Evolutionary conservation across 257 asterid species (phyloP).

Genomic region (Scutellaria baicalensis): DNA sequence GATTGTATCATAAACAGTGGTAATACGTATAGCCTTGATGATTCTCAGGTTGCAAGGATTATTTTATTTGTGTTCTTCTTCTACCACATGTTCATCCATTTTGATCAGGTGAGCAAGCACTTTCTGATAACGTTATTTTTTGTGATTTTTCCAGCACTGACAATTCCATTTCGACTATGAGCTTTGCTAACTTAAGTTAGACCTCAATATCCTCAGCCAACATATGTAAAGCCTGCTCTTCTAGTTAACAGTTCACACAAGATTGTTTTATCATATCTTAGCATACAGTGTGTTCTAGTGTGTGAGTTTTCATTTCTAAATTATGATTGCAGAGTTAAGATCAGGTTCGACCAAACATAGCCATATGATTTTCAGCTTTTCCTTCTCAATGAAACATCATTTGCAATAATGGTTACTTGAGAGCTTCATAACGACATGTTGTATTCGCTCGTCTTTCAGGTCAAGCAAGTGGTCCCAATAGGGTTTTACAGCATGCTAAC

Average conservation of each 20-base stretch:
- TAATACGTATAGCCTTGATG: slow-evolving; percentile 10
- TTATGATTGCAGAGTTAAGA: background rate
- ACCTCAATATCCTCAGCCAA: background rate
- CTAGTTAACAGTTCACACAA: background rate
- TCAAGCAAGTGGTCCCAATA: slow-evolving; percentile 50
- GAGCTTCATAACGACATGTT: too few relatives aligned
- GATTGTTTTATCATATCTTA: background rate
- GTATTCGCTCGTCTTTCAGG: slow-evolving; percentile 34
- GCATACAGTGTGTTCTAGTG: background rate
- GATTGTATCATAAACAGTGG: background rate
- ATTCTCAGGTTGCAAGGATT: slow-evolving; percentile 75
- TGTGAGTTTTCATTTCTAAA: too few relatives aligned
- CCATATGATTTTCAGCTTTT: too few relatives aligned
- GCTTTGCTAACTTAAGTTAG: background rate
- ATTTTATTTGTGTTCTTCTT: slow-evolving; percentile 56
- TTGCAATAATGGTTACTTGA: too few relatives aligned
- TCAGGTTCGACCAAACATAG: background rate
- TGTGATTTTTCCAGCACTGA: background rate
- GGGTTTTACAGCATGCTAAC: slow-evolving; percentile 70
- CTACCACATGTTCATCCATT: slow-evolving; percentile 71
- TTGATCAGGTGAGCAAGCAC: slow-evolving; percentile 58
- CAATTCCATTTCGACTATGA: background rate
- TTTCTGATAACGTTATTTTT: background rate
- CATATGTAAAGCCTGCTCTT: background rate
- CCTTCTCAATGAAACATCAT: too few relatives aligned